phyloP scores from a whole-genome alignment of 139 green algal species.

The Haematococcus sp. region DNA sequence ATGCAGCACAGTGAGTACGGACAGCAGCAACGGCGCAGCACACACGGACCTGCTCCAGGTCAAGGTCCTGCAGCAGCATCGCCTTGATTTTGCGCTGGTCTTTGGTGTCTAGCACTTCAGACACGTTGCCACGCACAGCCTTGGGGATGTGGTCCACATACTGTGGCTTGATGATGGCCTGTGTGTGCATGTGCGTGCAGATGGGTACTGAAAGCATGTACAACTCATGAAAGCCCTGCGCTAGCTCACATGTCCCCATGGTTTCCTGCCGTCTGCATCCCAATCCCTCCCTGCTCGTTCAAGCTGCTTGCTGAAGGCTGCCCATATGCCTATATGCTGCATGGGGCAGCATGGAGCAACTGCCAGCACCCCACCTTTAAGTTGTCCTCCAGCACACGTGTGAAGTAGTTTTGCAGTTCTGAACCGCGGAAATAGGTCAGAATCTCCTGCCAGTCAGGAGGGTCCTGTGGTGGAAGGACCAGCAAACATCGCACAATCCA shows the following conservation, averaged over 20 bases:
- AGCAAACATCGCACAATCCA: too few species aligned
- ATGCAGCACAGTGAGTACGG: too few species aligned
- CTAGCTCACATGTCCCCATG: too few species aligned
- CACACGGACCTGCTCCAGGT: slow-evolving; percentile 81
- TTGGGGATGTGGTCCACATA: slow-evolving; percentile 96
- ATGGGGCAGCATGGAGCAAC: not conserved
- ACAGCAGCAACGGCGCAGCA: too few species aligned
- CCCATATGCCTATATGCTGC: not conserved
- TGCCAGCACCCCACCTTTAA: slow-evolving; percentile 67
- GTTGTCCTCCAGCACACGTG: slow-evolving; percentile 94
- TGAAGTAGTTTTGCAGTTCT: slow-evolving; percentile 99
- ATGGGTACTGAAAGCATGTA: too few species aligned
- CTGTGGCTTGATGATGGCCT: slow-evolving; percentile 65
- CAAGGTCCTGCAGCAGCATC: slow-evolving; percentile 71
- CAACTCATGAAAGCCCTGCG: too few species aligned
- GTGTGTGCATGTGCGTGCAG: not conserved
- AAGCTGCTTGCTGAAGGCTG: not conserved
- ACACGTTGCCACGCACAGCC: slow-evolving; percentile 89
- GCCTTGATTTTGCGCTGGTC: slow-evolving; percentile 74
- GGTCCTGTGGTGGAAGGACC: slow-evolving; percentile 46
- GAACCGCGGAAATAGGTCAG: slow-evolving; percentile 93
- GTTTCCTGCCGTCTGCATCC: too few species aligned
- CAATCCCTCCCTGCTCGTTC: too few species aligned
- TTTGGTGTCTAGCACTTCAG: slow-evolving; percentile 76
- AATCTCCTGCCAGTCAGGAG: slow-evolving; percentile 98